Percentiles rank a stretch among this genome's conserved stretches.
These are phyloP conservation scores for Solanum pinnatisectum DNA, from an alignment of 257 asterid species.

Conservation along the genomic window DNA sequence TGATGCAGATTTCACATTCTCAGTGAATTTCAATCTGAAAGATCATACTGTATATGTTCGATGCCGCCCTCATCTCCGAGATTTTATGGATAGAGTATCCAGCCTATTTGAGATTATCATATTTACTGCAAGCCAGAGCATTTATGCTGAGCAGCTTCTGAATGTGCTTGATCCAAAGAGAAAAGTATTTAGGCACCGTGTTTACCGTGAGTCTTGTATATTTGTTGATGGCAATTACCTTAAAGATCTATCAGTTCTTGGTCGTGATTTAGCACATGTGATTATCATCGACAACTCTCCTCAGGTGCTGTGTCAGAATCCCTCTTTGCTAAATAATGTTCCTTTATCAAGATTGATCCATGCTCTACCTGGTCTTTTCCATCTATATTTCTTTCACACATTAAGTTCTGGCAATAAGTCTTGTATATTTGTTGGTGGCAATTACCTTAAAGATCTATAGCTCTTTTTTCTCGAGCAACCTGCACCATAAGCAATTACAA, in stretches of 20 bases:
- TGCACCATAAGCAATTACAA: neutral
- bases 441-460: neutral
- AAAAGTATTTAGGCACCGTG: conserved; percentile 89
- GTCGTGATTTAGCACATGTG: conserved; percentile 85
- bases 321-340: neutral
- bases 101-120: conserved; percentile 73
- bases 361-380: neutral
- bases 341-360: neutral
- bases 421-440: too few species aligned
- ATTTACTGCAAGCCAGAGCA: conserved; percentile 98
- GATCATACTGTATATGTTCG: conserved; percentile 78
- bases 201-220: conserved; percentile 90
- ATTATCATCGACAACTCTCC: conserved; percentile 94
- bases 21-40: conserved; percentile 67
- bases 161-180: conserved; percentile 88
- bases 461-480: neutral
- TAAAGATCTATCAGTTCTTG: conserved; percentile 92
- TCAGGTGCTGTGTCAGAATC: conserved; percentile 48
- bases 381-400: neutral
- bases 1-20: conserved; percentile 83
- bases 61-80: conserved; percentile 82
- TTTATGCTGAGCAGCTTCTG: conserved; percentile 84
- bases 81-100: conserved; percentile 73
- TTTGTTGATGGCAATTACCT: conserved; percentile 86
- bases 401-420: neutral